Base-by-base conservation (phyloP, 495 filamentous ascomycete species). In the Talaromyces proteolyticus region DNA sequence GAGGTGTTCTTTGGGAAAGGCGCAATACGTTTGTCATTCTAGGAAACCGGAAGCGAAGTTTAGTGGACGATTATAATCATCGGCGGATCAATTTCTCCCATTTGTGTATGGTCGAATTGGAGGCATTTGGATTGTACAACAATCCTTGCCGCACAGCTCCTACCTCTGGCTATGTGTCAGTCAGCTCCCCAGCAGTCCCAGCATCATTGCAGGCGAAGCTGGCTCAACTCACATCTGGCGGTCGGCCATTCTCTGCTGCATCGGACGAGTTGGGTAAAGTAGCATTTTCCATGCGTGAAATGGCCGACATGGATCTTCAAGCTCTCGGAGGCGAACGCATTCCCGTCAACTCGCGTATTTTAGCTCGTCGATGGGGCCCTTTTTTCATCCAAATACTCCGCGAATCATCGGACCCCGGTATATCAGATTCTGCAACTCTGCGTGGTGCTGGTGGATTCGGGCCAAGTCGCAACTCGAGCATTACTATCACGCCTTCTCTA, bases 1-100 rank as follows among this genome's bases (percentile, higher is more conserved):
- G 93, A 47, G 93, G 93, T 25, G 78, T 97, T 2, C 66, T 98
- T 37, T 98, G 93, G 93, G 82, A 88, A 52, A 81, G 91, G 40
- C 78, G 94, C 47, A 98, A 95, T 61, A 84, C 87, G 1, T 98
- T 96, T 67, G 89, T 98, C 38, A 89, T 98, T 52, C 76, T 98
- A 18, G 93, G 93, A 19, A 92, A 96, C 63, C 82, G 92, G 23
- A 93, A 90, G 64, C 75, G 93, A 42, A 95, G 86, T 51, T 73
- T 97, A n/a, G 92, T 96, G 0, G 94, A 98, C 52, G 93, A 98
- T 59, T 98, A 98, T 58, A 96, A 96, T 52, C 92, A 98, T 56
- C 87, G 93, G 10, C 84, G 94, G 12, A 95, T 97, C 68, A 98
- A 98, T 62, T 98, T 98, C 65, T 87, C 88, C 8, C 90, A 98